Evolutionary conservation across 2,329 filamentous ascomycete species (phyloP), one percentile per base, ranked within the genome.

Genomic region (Neofusicoccum kwambonambiense): DNA sequence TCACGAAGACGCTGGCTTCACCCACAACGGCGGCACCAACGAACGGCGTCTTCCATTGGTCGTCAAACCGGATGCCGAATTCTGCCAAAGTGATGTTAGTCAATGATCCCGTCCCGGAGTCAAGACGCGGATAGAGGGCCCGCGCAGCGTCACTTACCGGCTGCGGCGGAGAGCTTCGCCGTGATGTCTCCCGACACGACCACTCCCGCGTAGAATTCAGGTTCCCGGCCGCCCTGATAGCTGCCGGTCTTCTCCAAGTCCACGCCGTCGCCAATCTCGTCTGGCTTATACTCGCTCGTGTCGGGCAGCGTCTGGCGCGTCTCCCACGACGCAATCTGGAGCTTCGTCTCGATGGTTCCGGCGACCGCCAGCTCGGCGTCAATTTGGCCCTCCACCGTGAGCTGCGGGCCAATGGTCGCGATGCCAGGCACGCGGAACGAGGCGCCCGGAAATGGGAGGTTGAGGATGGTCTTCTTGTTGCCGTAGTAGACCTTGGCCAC

Each of bases 401-500:
- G 11, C 19, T 35, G 12, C 9, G 50, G 50, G 4, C 50, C 50
- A 5, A 52, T 37, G 8, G 31, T 37, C 17, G 15, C 34, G 8
- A 52, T 52, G 7, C 50, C 50, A 8, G 27, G 50, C 4, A 52
- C 37, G 6, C 31, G 19, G 31, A 52, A 52, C 4, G 50, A 37
- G 4, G 31, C 50, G 0, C 50, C 50, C 6, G 50, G 50, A 8
- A 52, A 52, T 2, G 50, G 50, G 2, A 52, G 50, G 22, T 35
- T 52, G 31, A 52, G 50, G 0, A 52, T 52, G 11, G 31, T 37
- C 31, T 62, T 49, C 13, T 50, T 22, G 22, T 22, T 22, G 22
- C 22, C 52, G 37, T 58, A 68, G 6, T 12, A 19, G 13, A 65
- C 66, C 1, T 66, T 68, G 8, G 68, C 70, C 6, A 71, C 51